These are phyloP conservation scores for Excoecaria agallocha DNA, from an alignment of 345 rosid species.

Conservation along the genomic window DNA sequence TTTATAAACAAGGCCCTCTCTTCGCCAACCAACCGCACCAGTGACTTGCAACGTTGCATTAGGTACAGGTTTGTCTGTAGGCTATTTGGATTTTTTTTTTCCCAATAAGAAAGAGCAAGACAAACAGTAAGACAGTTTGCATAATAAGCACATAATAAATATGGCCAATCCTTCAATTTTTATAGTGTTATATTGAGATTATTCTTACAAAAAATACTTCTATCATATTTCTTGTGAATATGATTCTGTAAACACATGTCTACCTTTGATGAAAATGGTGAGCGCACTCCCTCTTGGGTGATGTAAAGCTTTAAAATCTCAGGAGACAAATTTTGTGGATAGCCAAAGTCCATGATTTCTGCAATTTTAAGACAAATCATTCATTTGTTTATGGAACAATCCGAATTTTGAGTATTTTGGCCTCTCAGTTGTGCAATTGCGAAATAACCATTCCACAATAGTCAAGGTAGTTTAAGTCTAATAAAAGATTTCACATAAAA, in stretches of 20 bases:
- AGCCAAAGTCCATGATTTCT: constrained; percentile 98
- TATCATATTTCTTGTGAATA: not conserved
- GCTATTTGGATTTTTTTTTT: constrained; percentile 38
- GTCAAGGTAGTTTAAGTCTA: not conserved
- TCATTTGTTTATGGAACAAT: not conserved
- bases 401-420: not conserved
- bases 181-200: not conserved
- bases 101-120: not conserved
- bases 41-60: constrained; percentile 99
- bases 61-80: constrained; percentile 86
- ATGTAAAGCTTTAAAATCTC: constrained; percentile 97
- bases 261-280: constrained; percentile 97
- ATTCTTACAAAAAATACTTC: not conserved
- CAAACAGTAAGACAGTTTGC: not conserved
- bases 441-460: not conserved
- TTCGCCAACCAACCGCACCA: constrained; percentile 99
- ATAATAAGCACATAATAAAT: constrained; percentile 7
- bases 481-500: not conserved
- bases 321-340: constrained; percentile 96
- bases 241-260: constrained; percentile 17
- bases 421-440: not conserved
- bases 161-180: not conserved
- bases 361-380: constrained; percentile 29
- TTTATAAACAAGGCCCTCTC: constrained; percentile 95
- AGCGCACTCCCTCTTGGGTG: constrained; percentile 97